Evolutionary conservation across 768 basidiomycete species (phyloP).

Genomic region (Pulveroboletus sp.): DNA sequence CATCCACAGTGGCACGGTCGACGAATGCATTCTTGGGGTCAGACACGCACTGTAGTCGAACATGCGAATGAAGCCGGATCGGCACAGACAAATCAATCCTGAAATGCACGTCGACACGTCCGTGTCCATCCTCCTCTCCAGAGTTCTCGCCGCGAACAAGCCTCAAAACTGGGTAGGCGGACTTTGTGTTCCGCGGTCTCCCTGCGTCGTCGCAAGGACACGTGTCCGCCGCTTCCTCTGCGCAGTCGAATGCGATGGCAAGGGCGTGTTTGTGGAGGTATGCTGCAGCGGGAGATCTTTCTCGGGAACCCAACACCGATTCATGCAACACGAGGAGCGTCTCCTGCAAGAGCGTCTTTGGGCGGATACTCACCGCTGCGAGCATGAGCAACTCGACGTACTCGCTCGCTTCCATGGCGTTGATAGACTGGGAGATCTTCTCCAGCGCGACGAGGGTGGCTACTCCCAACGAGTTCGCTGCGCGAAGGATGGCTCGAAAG

Average conservation of each 20-base stretch:
- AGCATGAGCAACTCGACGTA: constrained; percentile 54
- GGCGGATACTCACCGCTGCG: constrained; percentile 46
- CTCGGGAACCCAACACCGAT: constrained; percentile 27
- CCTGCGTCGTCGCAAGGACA: constrained; percentile 67
- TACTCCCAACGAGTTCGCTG: constrained; percentile 50
- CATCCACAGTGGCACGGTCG: constrained; percentile 48
- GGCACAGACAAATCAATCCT: constrained; percentile 48
- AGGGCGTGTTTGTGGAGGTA: constrained; percentile 55
- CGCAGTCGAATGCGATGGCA: constrained; percentile 55
- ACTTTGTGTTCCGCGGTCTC: constrained; percentile 39
- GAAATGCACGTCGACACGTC: constrained; percentile 46
- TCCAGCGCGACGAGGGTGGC: constrained; percentile 57
- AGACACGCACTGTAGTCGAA: constrained; percentile 56
- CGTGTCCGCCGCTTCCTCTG: constrained; percentile 61
- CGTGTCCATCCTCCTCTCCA: constrained; percentile 12
- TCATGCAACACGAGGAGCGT: constrained; percentile 57
- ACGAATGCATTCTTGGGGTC: constrained; percentile 48
- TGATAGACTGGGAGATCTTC: constrained; percentile 45
- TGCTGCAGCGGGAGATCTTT: constrained; percentile 21
- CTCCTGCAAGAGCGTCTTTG: constrained; percentile 52
- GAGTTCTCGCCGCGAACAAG: constrained; percentile 19
- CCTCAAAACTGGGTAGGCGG: constrained; percentile 29
- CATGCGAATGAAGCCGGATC: constrained; percentile 60
- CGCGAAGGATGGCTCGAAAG: constrained; percentile 46
- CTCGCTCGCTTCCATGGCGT: constrained; percentile 33